Percentiles rank a stretch among this genome's conserved stretches.
Evolutionary conservation across 164 flowering plant genomes (phyloP).

Genomic region (Magnolia kwangsiensis): DNA sequence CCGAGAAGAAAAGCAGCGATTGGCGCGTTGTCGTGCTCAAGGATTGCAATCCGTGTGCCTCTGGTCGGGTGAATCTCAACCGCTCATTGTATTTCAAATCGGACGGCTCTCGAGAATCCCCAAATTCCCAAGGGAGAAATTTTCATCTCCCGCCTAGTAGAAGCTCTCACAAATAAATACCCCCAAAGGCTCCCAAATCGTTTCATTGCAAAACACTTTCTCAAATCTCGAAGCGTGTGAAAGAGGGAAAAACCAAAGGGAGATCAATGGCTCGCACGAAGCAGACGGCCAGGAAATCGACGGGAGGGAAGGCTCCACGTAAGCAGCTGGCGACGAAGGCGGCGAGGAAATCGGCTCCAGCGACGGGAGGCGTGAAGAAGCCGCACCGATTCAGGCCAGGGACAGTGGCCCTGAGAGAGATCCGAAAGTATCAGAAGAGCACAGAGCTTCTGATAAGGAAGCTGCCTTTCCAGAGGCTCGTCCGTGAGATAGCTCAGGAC

Average conservation of each 20-base stretch:
- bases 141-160: not conserved
- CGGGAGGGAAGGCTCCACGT: slow-evolving; percentile 17
- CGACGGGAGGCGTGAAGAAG: slow-evolving; percentile 19
- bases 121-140: not conserved
- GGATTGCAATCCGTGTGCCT: slow-evolving; percentile 15
- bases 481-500: slow-evolving; percentile 17
- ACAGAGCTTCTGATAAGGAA: slow-evolving; percentile 15
- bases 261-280: slow-evolving; percentile 8
- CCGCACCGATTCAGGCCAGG: slow-evolving; percentile 17
- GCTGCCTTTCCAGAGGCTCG: slow-evolving; percentile 18
- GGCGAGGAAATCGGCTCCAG: slow-evolving; percentile 17
- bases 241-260: too few species aligned
- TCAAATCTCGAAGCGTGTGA: not conserved
- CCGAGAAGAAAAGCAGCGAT: not conserved
- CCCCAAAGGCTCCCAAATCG: not conserved
- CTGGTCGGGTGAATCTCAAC: not conserved
- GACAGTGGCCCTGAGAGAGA: slow-evolving; percentile 16
- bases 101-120: not conserved
- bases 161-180: not conserved
- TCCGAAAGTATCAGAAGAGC: slow-evolving; percentile 19
- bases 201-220: not conserved
- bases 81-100: not conserved
- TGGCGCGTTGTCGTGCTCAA: slow-evolving; percentile 30
- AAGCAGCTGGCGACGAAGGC: slow-evolving; percentile 20
- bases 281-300: slow-evolving; percentile 15